Evolutionary conservation across 441 rosid species (phyloP).

Genomic region (Isatis lusitanica): DNA sequence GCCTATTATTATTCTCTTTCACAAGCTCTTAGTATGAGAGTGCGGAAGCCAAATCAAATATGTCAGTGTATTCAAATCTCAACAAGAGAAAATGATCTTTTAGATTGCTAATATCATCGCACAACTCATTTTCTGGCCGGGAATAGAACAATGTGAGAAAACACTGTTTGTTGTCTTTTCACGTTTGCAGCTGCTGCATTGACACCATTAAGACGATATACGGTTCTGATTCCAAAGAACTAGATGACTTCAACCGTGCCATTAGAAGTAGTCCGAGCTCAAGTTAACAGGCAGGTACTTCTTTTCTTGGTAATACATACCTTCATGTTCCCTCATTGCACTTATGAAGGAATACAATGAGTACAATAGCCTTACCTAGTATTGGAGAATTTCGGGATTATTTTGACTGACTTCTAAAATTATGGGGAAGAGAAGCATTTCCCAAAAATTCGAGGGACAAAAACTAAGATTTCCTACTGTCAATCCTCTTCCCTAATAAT

Average conservation of each 20-base stretch:
- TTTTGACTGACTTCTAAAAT: background rate
- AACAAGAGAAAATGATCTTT: background rate
- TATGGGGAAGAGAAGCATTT: background rate
- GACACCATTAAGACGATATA: conserved; percentile 71
- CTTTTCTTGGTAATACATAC: conserved; percentile 4
- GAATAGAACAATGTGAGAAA: background rate
- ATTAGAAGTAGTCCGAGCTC: conserved; percentile 38
- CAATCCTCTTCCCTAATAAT: background rate
- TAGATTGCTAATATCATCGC: background rate
- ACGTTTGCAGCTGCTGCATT: conserved; percentile 52
- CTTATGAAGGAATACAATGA: background rate
- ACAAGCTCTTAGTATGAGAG: background rate
- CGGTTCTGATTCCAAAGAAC: conserved; percentile 59
- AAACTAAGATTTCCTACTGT: conserved; percentile 9
- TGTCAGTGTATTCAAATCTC: background rate
- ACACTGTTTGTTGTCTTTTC: background rate
- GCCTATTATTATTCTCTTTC: background rate
- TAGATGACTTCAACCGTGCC: conserved; percentile 53
- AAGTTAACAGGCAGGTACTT: background rate
- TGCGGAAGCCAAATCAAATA: background rate
- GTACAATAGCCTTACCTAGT: background rate
- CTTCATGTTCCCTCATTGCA: background rate
- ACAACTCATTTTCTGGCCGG: background rate
- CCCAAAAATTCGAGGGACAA: conserved; percentile 1
- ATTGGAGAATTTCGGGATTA: background rate